Evolutionary conservation across 805 yeast species (phyloP).

Genomic region (Lachancea fermentati): DNA sequence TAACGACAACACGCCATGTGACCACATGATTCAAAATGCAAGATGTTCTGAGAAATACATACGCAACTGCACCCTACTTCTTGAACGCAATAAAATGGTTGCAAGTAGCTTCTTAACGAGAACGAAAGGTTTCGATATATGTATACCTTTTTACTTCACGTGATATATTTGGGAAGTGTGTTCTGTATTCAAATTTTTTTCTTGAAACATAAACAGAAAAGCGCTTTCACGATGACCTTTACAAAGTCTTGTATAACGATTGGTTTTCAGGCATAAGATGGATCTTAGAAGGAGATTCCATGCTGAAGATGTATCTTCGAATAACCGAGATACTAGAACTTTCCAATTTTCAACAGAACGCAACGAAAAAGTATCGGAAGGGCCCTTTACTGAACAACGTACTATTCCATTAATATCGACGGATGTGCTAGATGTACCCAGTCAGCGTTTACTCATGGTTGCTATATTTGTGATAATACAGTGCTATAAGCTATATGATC

Average conservation of each 20-base stretch:
- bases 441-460: slow-evolving; percentile 67
- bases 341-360: not conserved
- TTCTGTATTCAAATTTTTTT: not conserved
- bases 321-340: not conserved
- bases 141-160: not conserved
- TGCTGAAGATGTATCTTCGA: not conserved
- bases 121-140: not conserved
- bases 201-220: not conserved
- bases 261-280: not conserved
- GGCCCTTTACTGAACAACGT: not conserved
- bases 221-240: not conserved
- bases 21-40: not conserved
- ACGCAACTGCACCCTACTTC: not conserved
- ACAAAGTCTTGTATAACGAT: not conserved
- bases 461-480: slow-evolving; percentile 70
- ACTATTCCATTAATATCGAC: slow-evolving; percentile 53
- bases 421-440: slow-evolving; percentile 59
- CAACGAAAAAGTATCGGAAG: not conserved
- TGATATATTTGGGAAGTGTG: not conserved
- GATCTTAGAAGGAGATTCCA: not conserved
- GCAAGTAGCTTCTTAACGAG: not conserved
- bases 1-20: not conserved
- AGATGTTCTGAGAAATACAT: not conserved
- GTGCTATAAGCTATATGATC: slow-evolving; percentile 76
- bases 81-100: not conserved